Percentiles rank a stretch among this genome's conserved stretches.
Evolutionary conservation across 441 rosid species (phyloP).

Genomic region (Erodium trifolium): DNA sequence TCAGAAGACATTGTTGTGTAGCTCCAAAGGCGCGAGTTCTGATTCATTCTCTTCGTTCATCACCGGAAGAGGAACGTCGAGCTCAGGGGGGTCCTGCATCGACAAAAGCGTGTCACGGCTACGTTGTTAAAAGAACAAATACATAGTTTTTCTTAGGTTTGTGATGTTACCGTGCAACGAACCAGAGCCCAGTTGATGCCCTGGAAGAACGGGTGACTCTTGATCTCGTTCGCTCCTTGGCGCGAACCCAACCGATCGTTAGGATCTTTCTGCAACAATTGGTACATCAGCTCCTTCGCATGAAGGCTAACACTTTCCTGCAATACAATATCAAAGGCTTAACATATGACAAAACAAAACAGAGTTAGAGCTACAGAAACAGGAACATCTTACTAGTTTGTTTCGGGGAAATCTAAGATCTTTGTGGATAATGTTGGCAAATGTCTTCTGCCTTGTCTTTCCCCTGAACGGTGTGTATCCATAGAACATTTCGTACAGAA

Average conservation of each 20-base stretch:
- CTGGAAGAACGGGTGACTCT: constrained; percentile 91
- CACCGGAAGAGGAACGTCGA: neutral
- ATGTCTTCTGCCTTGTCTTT: constrained; percentile 88
- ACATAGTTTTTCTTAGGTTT: constrained; percentile 35
- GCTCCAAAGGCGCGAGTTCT: neutral
- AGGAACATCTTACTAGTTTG: constrained; percentile 36
- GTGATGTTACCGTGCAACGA: constrained; percentile 83
- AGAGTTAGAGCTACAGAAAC: neutral
- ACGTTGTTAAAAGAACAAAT: neutral
- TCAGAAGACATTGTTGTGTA: neutral
- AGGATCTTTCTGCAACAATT: constrained; percentile 78
- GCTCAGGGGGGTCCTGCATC: neutral
- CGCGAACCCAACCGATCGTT: constrained; percentile 65
- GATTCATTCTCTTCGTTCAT: neutral
- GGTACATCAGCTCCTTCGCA: constrained; percentile 65
- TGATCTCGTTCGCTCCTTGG: constrained; percentile 95
- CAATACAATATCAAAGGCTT: neutral
- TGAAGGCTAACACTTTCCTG: constrained; percentile 30
- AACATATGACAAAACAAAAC: too few species aligned
- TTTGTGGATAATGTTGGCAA: constrained; percentile 80
- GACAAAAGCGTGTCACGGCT: neutral
- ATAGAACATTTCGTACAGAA: constrained; percentile 87
- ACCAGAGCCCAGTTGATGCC: constrained; percentile 97
- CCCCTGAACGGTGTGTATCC: constrained; percentile 98
- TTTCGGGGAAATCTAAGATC: constrained; percentile 72